Conservation (phyloP, 345 rosid genomes). For the Orychophragmus violaceus region DNA sequence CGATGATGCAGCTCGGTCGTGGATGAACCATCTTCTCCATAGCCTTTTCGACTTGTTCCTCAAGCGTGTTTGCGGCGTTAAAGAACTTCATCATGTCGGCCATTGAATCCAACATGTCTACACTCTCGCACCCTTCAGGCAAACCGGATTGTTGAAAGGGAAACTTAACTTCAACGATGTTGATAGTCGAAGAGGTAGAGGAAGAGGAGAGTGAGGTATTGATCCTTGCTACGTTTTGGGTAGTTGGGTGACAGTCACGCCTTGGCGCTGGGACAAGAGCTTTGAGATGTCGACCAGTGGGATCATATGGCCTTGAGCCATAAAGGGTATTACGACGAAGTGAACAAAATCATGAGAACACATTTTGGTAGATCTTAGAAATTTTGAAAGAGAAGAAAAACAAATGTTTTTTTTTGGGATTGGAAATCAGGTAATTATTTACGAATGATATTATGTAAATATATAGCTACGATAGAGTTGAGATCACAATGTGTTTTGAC, state of each 20-base stretch:
- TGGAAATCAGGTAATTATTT: background rate
- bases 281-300: slow-evolving; percentile 42
- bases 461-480: background rate
- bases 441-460: background rate
- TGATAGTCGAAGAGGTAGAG: slow-evolving; percentile 7
- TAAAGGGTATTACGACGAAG: slow-evolving; percentile 39
- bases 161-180: slow-evolving; percentile 22
- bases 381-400: background rate
- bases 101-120: slow-evolving; percentile 28
- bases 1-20: slow-evolving; percentile 39
- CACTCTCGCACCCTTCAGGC: slow-evolving; percentile 38
- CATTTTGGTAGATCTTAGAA: slow-evolving; percentile 7
- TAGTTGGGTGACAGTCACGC: slow-evolving; percentile 30
- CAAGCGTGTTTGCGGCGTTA: slow-evolving; percentile 23
- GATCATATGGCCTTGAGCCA: slow-evolving; percentile 46
- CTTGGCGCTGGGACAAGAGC: slow-evolving; percentile 34
- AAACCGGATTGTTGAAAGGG: slow-evolving; percentile 29
- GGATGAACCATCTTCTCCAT: slow-evolving; percentile 29
- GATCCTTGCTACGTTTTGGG: slow-evolving; percentile 28
- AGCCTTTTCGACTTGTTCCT: slow-evolving; percentile 22
- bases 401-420: background rate
- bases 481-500: slow-evolving; percentile 5
- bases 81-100: slow-evolving; percentile 18
- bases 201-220: slow-evolving; percentile 20
- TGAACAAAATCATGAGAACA: slow-evolving; percentile 29